These are phyloP conservation scores for Nemania diffusa DNA, from an alignment of 2,329 filamentous ascomycete genomes.

Conservation along the genomic window DNA sequence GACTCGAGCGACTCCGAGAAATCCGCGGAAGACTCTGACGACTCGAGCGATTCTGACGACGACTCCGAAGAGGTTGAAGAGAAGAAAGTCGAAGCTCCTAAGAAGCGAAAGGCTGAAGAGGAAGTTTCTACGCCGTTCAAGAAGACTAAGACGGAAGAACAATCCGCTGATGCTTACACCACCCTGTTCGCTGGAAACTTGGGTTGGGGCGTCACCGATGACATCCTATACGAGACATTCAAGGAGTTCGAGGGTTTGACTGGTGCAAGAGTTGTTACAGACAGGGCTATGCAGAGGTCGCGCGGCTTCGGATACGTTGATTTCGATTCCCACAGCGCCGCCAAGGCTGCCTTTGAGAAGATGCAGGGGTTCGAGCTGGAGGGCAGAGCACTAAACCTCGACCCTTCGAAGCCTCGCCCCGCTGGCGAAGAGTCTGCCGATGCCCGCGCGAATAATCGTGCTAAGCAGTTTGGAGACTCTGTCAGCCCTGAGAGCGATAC, in stretches of 20 bases:
- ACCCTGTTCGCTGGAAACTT: constrained; percentile 93
- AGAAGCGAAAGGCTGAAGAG: constrained; percentile 58
- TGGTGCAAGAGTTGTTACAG: constrained; percentile 82
- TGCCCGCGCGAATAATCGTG: constrained; percentile 71
- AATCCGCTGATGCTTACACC: constrained; percentile 58
- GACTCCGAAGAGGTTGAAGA: constrained; percentile 48
- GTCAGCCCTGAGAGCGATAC: constrained; percentile 85
- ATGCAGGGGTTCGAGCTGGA: constrained; percentile 81
- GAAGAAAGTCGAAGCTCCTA: constrained; percentile 38
- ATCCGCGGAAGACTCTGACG: constrained; percentile 47
- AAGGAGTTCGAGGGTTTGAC: constrained; percentile 78
- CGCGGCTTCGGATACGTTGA: constrained; percentile 96
- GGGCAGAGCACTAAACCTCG: constrained; percentile 79
- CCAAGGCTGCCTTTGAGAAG: constrained; percentile 76
- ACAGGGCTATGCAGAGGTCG: constrained; percentile 82
- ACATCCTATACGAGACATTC: constrained; percentile 83
- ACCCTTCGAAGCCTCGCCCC: constrained; percentile 77
- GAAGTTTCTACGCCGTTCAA: constrained; percentile 38
- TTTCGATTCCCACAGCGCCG: constrained; percentile 75
- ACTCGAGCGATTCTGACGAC: constrained; percentile 46
- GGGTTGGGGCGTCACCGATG: constrained; percentile 90
- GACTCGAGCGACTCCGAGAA: constrained; percentile 30
- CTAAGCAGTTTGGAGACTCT: constrained; percentile 79
- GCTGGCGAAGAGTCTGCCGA: constrained; percentile 62
- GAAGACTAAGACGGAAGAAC: constrained; percentile 46